Conservation (phyloP, 148 eudicot genomes). For the Rhododendron vialii region DNA sequence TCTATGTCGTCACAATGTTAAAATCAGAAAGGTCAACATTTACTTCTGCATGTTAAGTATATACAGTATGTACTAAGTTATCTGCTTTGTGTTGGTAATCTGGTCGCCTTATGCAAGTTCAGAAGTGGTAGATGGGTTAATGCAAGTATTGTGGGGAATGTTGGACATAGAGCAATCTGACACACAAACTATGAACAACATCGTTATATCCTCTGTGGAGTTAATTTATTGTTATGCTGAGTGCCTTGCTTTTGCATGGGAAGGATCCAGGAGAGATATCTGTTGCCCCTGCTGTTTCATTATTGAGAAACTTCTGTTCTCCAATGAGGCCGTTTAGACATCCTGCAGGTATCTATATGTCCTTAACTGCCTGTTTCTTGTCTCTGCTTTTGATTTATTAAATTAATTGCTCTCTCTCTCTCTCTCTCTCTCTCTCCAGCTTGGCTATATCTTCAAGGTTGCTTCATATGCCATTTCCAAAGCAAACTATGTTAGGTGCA, state of each 20-base stretch:
- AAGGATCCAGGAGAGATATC: slow-evolving; percentile 55
- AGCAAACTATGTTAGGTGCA: slow-evolving; percentile 87
- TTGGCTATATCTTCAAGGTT: slow-evolving; percentile 96
- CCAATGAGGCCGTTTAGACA: slow-evolving; percentile 96
- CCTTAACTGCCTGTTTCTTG: background rate
- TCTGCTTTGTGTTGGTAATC: background rate
- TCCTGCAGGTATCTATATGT: slow-evolving; percentile 76
- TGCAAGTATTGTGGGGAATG: slow-evolving; percentile 98
- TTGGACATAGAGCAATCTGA: slow-evolving; percentile 94
- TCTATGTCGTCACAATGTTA: background rate
- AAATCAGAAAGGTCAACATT: background rate
- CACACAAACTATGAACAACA: slow-evolving; percentile 92
- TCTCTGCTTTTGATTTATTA: background rate
- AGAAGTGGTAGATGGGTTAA: slow-evolving; percentile 86
- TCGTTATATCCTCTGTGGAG: slow-evolving; percentile 86
- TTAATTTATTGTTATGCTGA: slow-evolving; percentile 98
- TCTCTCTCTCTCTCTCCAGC: slow-evolving; percentile 37
- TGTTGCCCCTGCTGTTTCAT: slow-evolving; percentile 79
- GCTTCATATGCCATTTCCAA: slow-evolving; percentile 99
- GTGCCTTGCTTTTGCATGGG: slow-evolving; percentile 81
- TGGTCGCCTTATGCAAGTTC: slow-evolving; percentile 50
- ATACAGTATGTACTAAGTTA: background rate
- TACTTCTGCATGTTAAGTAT: background rate
- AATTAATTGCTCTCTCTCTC: background rate
- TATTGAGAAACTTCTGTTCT: slow-evolving; percentile 68